Evolutionary conservation across 2,329 filamentous ascomycete genomes (phyloP).

Genomic region (Diplodia seriata): DNA sequence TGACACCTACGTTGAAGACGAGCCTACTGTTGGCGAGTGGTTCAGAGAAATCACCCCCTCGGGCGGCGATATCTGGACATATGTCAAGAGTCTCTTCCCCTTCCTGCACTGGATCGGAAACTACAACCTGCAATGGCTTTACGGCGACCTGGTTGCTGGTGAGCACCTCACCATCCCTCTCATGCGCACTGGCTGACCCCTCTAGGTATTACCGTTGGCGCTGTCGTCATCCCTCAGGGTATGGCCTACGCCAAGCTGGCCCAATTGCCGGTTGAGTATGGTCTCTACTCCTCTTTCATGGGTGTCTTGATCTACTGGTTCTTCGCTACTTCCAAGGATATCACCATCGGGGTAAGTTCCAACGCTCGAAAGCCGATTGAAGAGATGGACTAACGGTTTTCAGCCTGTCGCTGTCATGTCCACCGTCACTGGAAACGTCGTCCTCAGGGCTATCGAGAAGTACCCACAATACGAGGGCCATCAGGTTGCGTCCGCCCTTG

Average conservation of each 20-base stretch:
- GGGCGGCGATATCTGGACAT: constrained; percentile 61
- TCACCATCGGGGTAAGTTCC: constrained; percentile 85
- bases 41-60: constrained; percentile 69
- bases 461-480: constrained; percentile 65
- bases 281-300: constrained; percentile 95
- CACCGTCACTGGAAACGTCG: constrained; percentile 83
- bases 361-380: neutral
- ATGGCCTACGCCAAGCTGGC: constrained; percentile 95
- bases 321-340: constrained; percentile 97
- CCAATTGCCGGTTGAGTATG: constrained; percentile 79
- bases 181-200: constrained; percentile 3
- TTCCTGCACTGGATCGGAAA: constrained; percentile 86
- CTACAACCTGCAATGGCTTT: constrained; percentile 90
- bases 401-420: constrained; percentile 95
- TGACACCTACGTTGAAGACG: constrained; percentile 82
- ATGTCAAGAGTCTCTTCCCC: constrained; percentile 78
- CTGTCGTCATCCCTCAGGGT: constrained; percentile 90
- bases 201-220: constrained; percentile 71
- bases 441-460: constrained; percentile 65
- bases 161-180: constrained; percentile 63
- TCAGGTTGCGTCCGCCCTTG: constrained; percentile 78
- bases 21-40: constrained; percentile 78
- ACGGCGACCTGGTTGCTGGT: constrained; percentile 87
- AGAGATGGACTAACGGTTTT: constrained; percentile 5
- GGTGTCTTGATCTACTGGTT: constrained; percentile 96